Percentiles rank a stretch among this genome's conserved stretches.
phyloP scores from a whole-genome alignment of 495 filamentous ascomycete species.

The Xylaria bambusicola region DNA sequence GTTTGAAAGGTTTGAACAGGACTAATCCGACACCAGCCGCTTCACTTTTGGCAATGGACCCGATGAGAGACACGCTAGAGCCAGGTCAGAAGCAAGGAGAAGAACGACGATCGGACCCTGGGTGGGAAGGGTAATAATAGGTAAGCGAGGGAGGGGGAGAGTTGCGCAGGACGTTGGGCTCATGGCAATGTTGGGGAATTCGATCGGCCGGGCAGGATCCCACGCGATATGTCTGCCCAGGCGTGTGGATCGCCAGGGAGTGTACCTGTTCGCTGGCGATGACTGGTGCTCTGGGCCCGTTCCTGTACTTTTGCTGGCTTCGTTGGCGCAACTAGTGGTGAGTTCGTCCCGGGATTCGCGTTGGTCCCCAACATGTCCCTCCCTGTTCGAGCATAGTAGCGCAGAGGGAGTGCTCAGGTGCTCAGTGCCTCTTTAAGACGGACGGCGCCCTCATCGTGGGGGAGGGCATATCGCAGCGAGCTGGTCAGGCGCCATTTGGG shows the following conservation, averaged over 20 bases:
- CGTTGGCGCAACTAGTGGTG: constrained; percentile 15
- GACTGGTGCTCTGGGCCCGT: neutral
- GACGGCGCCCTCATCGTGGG: neutral
- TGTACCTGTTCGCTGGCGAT: constrained; percentile 6
- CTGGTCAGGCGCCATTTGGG: constrained; percentile 16
- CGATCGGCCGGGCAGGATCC: constrained; percentile 16
- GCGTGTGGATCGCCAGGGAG: constrained; percentile 13
- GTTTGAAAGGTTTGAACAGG: neutral
- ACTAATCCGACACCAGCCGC: constrained; percentile 8
- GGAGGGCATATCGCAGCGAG: constrained; percentile 2
- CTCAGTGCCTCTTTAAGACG: constrained; percentile 11
- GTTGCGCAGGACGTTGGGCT: constrained; percentile 16
- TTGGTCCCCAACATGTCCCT: neutral
- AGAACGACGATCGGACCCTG: constrained; percentile 7
- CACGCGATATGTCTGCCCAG: constrained; percentile 17
- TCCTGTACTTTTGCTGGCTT: constrained; percentile 9
- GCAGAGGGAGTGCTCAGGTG: constrained; percentile 11
- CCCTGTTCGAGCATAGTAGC: neutral
- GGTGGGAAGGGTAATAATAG: constrained; percentile 13
- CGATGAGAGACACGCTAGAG: constrained; percentile 11
- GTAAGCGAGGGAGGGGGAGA: constrained; percentile 10
- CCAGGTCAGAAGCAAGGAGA: constrained; percentile 8
- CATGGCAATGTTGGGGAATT: constrained; percentile 3
- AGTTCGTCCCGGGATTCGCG: constrained; percentile 12
- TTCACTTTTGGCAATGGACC: constrained; percentile 18